phyloP scores from a whole-genome alignment of 768 basidiomycete genomes.

The Tylopilus plumbeoviolaceoides region DNA sequence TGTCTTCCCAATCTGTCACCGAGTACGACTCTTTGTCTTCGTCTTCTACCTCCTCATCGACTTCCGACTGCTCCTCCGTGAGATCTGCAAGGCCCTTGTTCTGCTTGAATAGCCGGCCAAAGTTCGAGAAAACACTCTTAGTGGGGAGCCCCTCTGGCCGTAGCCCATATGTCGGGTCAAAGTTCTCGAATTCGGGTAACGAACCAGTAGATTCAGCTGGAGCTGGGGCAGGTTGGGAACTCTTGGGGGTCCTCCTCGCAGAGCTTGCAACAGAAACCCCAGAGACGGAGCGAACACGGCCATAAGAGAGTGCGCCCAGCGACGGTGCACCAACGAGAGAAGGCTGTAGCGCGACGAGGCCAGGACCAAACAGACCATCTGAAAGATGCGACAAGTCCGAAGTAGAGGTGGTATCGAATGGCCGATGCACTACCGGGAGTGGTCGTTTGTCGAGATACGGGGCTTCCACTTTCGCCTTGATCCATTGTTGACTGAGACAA shows the following conservation, averaged over 20 bases:
- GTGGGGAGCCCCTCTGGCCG: constrained; percentile 87
- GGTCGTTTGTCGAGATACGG: constrained; percentile 69
- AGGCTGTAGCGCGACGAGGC: constrained; percentile 17
- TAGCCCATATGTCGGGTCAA: constrained; percentile 94
- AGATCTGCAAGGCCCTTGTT: constrained; percentile 75
- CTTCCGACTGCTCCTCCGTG: constrained; percentile 55
- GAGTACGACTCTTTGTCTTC: constrained; percentile 46
- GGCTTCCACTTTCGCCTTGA: constrained; percentile 90
- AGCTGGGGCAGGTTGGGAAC: constrained; percentile 18
- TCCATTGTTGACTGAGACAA: constrained; percentile 92
- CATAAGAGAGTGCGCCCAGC: constrained; percentile 10
- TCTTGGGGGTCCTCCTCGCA: constrained; percentile 23
- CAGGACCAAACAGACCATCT: constrained; percentile 12
- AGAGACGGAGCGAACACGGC: constrained; percentile 38
- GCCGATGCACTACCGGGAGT: constrained; percentile 30
- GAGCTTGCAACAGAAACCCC: constrained; percentile 38
- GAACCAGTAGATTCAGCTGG: constrained; percentile 24
- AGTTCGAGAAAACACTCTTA: constrained; percentile 77
- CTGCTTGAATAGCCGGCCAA: constrained; percentile 67
- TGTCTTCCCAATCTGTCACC: constrained; percentile 68
- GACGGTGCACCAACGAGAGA: constrained; percentile 26
- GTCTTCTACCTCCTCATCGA: constrained; percentile 34
- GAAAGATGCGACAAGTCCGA: constrained; percentile 35
- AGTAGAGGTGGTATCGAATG: constrained; percentile 39
- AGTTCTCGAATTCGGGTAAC: constrained; percentile 64